Evolutionary conservation across 2,329 filamentous ascomycete species (phyloP), one percentile per base, ranked within the genome.

Genomic region (Paraphoma sp.): DNA sequence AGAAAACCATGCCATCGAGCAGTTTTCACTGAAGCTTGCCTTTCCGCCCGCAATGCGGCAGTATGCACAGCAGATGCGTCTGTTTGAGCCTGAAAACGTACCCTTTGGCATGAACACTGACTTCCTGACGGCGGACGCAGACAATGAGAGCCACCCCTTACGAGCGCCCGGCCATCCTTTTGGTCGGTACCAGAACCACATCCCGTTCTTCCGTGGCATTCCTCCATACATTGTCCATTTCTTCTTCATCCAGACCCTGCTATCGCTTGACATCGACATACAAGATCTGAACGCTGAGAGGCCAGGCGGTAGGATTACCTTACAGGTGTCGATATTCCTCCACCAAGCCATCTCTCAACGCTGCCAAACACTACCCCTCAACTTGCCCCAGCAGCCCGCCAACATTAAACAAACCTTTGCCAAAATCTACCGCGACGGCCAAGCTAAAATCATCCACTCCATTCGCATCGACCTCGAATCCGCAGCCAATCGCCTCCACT

Each of bases 1-100:
- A 12, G 65, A 69, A 6, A 60, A 79, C 42, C 84, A 84, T 40
- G 79, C 79, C 0, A 75, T 79, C 41, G 82, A 84, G 60, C 74
- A 77, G 46, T 77, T 82, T 8, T 69, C 79, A 8, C 63, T 83
- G 43, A 77, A 78, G 17, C 70, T 82, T 9, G 68, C 73, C 9
- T 75, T 80, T 14, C 75, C 76, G 6, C 67, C 70, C n/a, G 64
- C 78, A n/a, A 54, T 71, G 7, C 55, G 62, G 42, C 54, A 69
- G 18, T 62, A 65, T 44, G 23, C 23, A 64, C 65, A 17, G 56
- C 51, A 17, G 56, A 67, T 28, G 48, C 61, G 64, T 1, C 14
- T 68, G 29, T 53, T 65, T 12, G 47, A 63, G 17, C 41, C 61
- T 4, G 49, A 60, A 14, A 67, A 62, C 14, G 62, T 73, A 2